Conservation (phyloP, 345 rosid genomes). For the Psidium guajava region DNA sequence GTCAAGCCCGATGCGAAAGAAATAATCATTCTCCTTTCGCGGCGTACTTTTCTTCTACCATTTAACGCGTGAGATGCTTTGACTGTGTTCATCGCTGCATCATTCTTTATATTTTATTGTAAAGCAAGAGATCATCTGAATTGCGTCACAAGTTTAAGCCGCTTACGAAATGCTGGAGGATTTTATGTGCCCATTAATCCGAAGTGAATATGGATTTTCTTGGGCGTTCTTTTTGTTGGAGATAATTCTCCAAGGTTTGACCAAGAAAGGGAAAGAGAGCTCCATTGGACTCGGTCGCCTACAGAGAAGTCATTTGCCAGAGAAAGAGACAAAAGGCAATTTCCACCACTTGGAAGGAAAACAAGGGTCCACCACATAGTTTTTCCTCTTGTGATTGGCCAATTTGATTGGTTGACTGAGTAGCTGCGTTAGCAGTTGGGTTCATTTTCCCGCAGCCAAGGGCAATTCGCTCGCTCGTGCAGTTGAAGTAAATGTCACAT, state of each 20-base stretch:
- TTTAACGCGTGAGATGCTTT: not conserved
- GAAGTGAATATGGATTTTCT: not conserved
- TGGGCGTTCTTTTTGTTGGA: not conserved
- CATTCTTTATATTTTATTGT: not conserved
- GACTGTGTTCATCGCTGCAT: fast-evolving
- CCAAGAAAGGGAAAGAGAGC: not conserved
- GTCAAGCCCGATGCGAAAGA: fast-evolving
- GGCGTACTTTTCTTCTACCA: fast-evolving
- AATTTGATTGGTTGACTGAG: no score
- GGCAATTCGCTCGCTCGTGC: no score
- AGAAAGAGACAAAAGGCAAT: not conserved
- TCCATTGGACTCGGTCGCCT: not conserved
- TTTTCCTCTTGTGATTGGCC: not conserved
- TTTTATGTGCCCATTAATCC: not conserved
- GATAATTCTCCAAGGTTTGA: not conserved
- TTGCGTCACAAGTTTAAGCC: not conserved
- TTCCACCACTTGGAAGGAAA: fast-evolving
- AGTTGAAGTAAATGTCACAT: no score
- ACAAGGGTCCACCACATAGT: fast-evolving
- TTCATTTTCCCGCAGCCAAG: no score
- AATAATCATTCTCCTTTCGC: not conserved
- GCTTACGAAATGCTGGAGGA: not conserved
- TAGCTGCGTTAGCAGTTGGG: no score
- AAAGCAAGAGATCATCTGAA: not conserved
- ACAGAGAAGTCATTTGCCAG: not conserved